phyloP scores from a whole-genome alignment of 1,284 basidiomycete species.

The Puccinia horiana region DNA sequence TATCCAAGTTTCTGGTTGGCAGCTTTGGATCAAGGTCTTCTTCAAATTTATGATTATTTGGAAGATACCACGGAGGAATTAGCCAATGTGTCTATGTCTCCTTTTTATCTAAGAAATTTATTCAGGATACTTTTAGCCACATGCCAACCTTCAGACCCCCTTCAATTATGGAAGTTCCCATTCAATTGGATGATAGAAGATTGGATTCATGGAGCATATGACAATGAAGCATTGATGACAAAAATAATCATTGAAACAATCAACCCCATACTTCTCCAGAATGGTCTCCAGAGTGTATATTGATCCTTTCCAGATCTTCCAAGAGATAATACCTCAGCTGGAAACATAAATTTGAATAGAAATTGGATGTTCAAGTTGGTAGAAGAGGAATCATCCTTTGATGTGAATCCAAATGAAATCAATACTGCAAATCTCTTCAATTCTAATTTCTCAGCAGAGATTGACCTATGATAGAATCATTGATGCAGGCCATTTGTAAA shows the following conservation, averaged over 20 bases:
- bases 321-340: no score
- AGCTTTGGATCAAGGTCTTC: slow-evolving; percentile 61
- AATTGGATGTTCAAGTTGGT: no score
- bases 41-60: slow-evolving; percentile 60
- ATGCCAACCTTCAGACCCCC: slow-evolving; percentile 58
- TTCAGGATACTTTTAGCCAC: slow-evolving; percentile 61
- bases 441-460: neutral
- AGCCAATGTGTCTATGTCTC: no score
- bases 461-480: neutral
- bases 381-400: neutral
- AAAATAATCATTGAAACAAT: slow-evolving; percentile 59
- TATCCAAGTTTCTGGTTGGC: slow-evolving; percentile 59
- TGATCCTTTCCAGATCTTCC: no score
- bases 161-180: slow-evolving; percentile 60
- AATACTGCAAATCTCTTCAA: neutral
- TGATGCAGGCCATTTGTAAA: neutral
- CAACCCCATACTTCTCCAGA: no score
- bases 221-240: slow-evolving; percentile 58
- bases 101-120: no score
- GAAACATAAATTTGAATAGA: no score
- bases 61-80: slow-evolving; percentile 61
- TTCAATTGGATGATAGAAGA: slow-evolving; percentile 60
- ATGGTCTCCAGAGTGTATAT: no score
- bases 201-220: slow-evolving; percentile 4
- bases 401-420: neutral